Evolutionary conservation across 2,329 filamentous ascomycete species (phyloP), one percentile per base, ranked within the genome.

Genomic region (Verticillium klebahnii): DNA sequence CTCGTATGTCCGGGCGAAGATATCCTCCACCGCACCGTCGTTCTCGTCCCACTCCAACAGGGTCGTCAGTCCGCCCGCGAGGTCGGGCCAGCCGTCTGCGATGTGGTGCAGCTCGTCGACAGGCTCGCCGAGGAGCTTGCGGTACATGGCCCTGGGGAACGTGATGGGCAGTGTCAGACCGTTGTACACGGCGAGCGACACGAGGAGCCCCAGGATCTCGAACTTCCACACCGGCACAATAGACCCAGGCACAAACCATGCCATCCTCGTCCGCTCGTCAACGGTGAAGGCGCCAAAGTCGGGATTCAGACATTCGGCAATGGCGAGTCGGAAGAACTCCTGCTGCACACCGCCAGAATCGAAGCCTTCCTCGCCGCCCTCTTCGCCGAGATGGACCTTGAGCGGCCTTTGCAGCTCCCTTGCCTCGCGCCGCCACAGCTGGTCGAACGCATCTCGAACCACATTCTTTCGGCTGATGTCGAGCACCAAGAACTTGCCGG

Each of bases 331-430:
- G 77, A 99, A 98, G 72, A 97, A 98, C 66, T 99, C 95, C 72
- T 97, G 93, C 69, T 97, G 94, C 1, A 99, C 93, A 65, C 95
- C 95, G 54, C 95, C 95, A 57, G 94, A 92, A 73, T 99, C 95
- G 37, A 96, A 86, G 0, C 95, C 95, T 72, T 96, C 89, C 73
- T 98, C 95, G 34, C 92, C 92, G 60, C 82, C 82, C 37, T 92
- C 88, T 71, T 92, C 89, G 3, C 93, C 93, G 62, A 98, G 85
- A 58, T 92, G 89, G 9, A 99, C 89, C 69, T 97, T 97, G 37
- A 99, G 77, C 1, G 95, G 95, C 31, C 92, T 86, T 69, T 94
- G 79, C 3, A 98, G 79, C 75, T 97, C 92, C 39, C 90, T 84
- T 69, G 87, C 86, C 73, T 97, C 89, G 39, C 93, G 85, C 60